Base-by-base conservation (phyloP, 129 eudicot genomes). In the Arctium lappa region DNA sequence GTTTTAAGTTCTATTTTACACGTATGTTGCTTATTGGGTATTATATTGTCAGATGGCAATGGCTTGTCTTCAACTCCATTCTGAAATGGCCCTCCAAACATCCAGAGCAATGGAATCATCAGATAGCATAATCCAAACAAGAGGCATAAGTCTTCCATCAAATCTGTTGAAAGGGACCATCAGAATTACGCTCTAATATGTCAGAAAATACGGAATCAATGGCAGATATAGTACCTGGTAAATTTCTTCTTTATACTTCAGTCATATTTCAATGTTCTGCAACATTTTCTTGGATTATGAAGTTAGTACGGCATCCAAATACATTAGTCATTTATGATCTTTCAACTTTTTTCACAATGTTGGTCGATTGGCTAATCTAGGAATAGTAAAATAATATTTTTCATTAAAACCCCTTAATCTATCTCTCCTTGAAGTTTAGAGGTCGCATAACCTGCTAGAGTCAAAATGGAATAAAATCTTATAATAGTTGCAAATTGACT, bases 41-140 rank as follows among this genome's bases (percentile, higher is more conserved):
- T 83, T 22, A 69, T 30, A 27, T 72, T 75, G 39, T 72, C 89
- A 94, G 98, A 90, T 91, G 90, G 98, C 98, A 15, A 91, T 92
- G 91, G 90, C 88, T 32, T 94, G 98, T 70, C 93, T 94, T 44
- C 98, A 94, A 74, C 97, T 92, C 50, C 98, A 94, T 62, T 87
- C 97, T 0, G 98, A 94, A 88, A 89, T 92, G 97, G 95, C 97
- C 46, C 86, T 94, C 69, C 94, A 88, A 85, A 87, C 97, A 53
- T 92, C 98, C 29, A 89, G 98, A 81, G 97, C 93, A 50, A 80
- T 94, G 46, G 97, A 91, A 81, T 84, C 89, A 3, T 73, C 89
- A 22, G 91, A 88, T 44, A 89, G 80, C 82, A 70, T 79, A 16
- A 5, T 78, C 12, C 80, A 86, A 53, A 44, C 82, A 69, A 81